These are phyloP conservation scores for Cutaneotrichosporon sp. DNA, from an alignment of 1,284 basidiomycete species.

Conservation along the genomic window DNA sequence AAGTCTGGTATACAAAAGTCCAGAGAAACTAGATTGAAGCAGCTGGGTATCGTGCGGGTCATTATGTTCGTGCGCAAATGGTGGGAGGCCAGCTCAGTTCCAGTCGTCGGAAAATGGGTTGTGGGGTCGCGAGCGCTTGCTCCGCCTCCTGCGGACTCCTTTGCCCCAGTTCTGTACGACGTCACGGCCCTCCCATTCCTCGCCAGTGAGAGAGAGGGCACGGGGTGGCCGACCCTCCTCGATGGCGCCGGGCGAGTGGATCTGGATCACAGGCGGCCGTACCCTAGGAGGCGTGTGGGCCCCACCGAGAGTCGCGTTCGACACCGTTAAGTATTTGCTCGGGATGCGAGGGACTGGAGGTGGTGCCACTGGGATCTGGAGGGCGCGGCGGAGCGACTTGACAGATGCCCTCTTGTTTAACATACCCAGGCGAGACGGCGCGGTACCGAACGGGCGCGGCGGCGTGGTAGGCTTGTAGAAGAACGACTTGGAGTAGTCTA, in stretches of 20 bases:
- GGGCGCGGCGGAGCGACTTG: slow-evolving; percentile 46
- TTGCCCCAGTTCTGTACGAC: slow-evolving; percentile 23
- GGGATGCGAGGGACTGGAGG: slow-evolving; percentile 46
- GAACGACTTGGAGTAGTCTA: slow-evolving; percentile 52
- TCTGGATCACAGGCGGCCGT: slow-evolving; percentile 40
- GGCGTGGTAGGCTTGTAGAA: slow-evolving; percentile 53
- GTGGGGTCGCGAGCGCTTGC: slow-evolving; percentile 7
- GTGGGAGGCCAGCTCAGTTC: background rate
- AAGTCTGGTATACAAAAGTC: background rate
- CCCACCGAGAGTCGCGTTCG: slow-evolving; percentile 14
- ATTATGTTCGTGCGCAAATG: background rate
- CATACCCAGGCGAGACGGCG: background rate
- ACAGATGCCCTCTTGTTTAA: slow-evolving; percentile 40
- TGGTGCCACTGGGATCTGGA: slow-evolving; percentile 40
- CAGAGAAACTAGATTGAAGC: background rate
- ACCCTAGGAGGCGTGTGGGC: slow-evolving; percentile 15
- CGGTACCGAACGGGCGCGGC: slow-evolving; percentile 22
- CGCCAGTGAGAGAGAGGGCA: slow-evolving; percentile 47
- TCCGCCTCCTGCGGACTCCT: slow-evolving; percentile 14
- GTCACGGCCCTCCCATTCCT: slow-evolving; percentile 46
- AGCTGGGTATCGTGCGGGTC: background rate
- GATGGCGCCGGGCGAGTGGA: slow-evolving; percentile 48
- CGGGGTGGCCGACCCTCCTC: slow-evolving; percentile 45
- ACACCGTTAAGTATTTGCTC: slow-evolving; percentile 18
- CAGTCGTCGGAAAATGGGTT: slow-evolving; percentile 4